Base-by-base conservation (phyloP, 495 filamentous ascomycete genomes). In the Thermothielavioides terrestris region DNA sequence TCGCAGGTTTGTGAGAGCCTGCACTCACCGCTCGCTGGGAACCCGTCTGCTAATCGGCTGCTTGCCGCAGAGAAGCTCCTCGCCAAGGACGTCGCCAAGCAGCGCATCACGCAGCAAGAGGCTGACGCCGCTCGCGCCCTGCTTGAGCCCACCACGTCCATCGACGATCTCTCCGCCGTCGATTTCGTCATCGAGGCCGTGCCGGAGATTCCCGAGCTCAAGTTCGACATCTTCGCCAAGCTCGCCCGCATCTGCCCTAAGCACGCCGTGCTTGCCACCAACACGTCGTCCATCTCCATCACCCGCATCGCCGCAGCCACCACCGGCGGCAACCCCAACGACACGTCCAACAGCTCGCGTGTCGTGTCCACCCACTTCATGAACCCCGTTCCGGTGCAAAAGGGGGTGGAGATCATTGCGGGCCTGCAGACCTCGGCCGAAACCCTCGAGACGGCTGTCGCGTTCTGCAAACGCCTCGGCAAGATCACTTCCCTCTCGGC, bases 161-260 rank as follows among this genome's bases (percentile, higher is more conserved):
- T 97, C 60, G 85, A 90, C 26, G 77, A 82, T 50, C 82, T 97
- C 14, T 79, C 78, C n/a, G 76, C 79, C 4, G 83, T 85, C n/a
- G 92, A 99, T 74, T 96, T 97, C 64, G 81, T 97, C 26, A 95
- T 99, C 65, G 92, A 99, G 72, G 92, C 92, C 27, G 90, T 97
- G 11, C 92, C 92, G 23, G 92, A 99, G 73, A 94, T 94, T 37
- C 81, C 83, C 11, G 70, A 82, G 37, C 77, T 99, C 46, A 99
- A 99, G 68, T 80, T 80, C 38, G 77, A 79, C 53, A 94, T 99
- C 40, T 99, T 99, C 73, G 72, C 80, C 53, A 75, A 82, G 55
- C 77, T 99, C 10, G 89, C 92, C 4, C 71, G 86, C 50, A 83
- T 94, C 58, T 87, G 85, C 39, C 83, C 86, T n/a, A 72, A 83